Conservation (phyloP, 2,329 filamentous ascomycete genomes). For the Pseudogymnoascus sp. region DNA sequence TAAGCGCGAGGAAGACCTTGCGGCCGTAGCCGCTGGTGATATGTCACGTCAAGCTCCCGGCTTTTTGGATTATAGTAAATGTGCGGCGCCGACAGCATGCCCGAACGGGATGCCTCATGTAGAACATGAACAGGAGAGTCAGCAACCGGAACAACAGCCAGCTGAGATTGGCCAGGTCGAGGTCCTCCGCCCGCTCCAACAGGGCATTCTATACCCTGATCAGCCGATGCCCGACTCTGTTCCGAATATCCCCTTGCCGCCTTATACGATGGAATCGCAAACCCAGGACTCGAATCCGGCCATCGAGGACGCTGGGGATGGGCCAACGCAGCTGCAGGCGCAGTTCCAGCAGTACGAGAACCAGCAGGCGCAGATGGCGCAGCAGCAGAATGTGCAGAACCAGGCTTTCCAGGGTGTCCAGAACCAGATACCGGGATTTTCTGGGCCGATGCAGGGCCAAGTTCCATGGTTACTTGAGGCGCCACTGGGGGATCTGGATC, state of each 20-base stretch:
- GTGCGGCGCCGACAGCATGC: not conserved
- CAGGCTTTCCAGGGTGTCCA: not conserved
- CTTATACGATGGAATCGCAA: not conserved
- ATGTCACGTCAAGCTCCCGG: conserved; percentile 1
- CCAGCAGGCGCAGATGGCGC: conserved; percentile 14
- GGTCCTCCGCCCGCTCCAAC: conserved; percentile 3
- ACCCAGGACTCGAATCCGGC: not conserved
- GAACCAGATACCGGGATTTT: not conserved
- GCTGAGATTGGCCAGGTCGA: not conserved
- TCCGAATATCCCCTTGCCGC: not conserved
- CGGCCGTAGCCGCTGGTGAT: conserved; percentile 15
- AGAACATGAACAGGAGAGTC: not conserved
- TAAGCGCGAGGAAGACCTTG: conserved; percentile 44
- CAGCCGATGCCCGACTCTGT: not conserved
- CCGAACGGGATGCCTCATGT: not conserved
- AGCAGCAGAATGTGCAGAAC: conserved; percentile 1
- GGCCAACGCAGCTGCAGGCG: not conserved
- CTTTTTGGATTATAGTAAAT: not conserved
- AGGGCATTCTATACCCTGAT: not conserved
- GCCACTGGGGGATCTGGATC: conserved; percentile 23
- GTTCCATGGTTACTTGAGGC: conserved; percentile 25
- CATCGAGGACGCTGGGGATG: not conserved
- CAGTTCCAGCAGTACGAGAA: conserved; percentile 8
- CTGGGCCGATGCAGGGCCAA: not conserved
- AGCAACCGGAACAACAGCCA: not conserved